Conservation (phyloP, 73 alveolate genomes). For the Uronychia setigera region DNA sequence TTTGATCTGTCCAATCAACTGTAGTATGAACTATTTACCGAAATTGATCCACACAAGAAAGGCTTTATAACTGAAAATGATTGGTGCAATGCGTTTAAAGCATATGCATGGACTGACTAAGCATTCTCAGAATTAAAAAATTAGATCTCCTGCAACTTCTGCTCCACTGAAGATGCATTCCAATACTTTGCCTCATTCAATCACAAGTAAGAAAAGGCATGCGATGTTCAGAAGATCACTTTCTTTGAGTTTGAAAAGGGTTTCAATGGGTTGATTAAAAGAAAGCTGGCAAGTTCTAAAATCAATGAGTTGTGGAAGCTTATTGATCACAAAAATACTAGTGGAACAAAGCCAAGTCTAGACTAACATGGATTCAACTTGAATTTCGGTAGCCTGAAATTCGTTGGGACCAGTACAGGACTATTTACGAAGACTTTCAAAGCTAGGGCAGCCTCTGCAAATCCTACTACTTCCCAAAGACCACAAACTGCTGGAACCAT, state of each 20-base stretch:
- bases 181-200: constrained; percentile 59
- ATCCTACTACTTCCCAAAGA: constrained; percentile 3
- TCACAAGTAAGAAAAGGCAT: background rate
- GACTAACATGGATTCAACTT: background rate
- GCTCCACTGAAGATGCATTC: constrained; percentile 73
- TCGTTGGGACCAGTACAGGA: constrained; percentile 1
- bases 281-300: background rate
- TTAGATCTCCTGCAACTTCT: constrained; percentile 61
- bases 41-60: constrained; percentile 82
- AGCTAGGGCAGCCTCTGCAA: background rate
- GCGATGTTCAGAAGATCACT: background rate
- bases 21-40: constrained; percentile 70
- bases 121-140: constrained; percentile 71
- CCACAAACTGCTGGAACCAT: constrained; percentile 32
- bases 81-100: constrained; percentile 72
- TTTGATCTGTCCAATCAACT: constrained; percentile 75
- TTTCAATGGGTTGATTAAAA: background rate
- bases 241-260: constrained; percentile 1
- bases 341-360: background rate
- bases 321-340: background rate
- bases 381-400: background rate
- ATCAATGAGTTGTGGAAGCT: background rate
- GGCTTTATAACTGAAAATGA: constrained; percentile 80
- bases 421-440: background rate
- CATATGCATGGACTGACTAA: constrained; percentile 67